phyloP scores from a whole-genome alignment of 2,329 filamentous ascomycete species.

The Raffaelea ambrosiae region DNA sequence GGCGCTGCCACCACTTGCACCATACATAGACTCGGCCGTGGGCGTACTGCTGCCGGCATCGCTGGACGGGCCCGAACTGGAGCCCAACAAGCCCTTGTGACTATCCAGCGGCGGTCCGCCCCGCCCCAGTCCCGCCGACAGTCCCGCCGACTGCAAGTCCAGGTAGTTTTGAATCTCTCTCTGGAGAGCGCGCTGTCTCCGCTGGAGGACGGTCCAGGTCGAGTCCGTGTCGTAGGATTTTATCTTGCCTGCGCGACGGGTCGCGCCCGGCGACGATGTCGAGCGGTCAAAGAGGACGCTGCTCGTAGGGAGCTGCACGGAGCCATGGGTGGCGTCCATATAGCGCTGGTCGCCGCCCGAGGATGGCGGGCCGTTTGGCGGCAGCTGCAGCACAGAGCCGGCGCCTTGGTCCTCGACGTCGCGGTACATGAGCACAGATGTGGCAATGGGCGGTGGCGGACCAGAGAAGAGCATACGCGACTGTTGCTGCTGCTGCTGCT shows the following conservation, averaged over 20 bases:
- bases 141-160: constrained; percentile 38
- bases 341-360: constrained; percentile 21
- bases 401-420: constrained; percentile 20
- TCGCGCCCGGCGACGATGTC: neutral
- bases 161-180: constrained; percentile 38
- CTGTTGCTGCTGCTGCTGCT: constrained; percentile 17
- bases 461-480: constrained; percentile 32
- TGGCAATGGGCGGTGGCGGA: constrained; percentile 42
- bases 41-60: constrained; percentile 33
- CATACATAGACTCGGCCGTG: constrained; percentile 13
- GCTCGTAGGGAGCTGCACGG: constrained; percentile 16
- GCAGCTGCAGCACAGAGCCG: too few species aligned
- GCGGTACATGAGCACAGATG: constrained; percentile 28
- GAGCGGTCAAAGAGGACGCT: constrained; percentile 30
- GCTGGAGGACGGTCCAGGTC: constrained; percentile 36
- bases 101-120: too few species aligned
- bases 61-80: constrained; percentile 20
- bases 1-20: constrained; percentile 13
- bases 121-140: constrained; percentile 28
- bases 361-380: too few species aligned
- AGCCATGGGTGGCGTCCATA: too few species aligned
- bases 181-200: constrained; percentile 36
- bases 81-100: too few species aligned
- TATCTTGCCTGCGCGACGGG: constrained; percentile 7
- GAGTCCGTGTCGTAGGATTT: constrained; percentile 28